A percentile compares a stretch with the other conserved stretches of the same genome.
phyloP scores from a whole-genome alignment of 495 filamentous ascomycete species.

The Apodospora peruviana region DNA sequence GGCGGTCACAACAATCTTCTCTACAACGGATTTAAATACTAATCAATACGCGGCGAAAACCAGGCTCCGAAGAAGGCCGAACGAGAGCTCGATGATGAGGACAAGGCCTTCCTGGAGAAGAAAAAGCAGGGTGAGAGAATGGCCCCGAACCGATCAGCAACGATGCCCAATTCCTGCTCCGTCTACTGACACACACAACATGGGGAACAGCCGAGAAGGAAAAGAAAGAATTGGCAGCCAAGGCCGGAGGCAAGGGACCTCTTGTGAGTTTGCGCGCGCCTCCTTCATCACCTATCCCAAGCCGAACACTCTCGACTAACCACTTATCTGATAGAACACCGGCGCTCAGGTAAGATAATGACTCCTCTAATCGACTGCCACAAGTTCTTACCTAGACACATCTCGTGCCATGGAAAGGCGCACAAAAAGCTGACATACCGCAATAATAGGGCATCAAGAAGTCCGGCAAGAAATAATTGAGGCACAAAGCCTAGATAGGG shows the following conservation, averaged over 20 bases:
- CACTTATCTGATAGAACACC: slow-evolving; percentile 45
- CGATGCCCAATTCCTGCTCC: background rate
- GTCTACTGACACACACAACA: background rate
- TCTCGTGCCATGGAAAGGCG: too few species aligned
- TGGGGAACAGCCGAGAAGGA: slow-evolving; percentile 64
- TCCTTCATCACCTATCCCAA: slow-evolving; percentile 20
- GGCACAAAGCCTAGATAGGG: background rate
- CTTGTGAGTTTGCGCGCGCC: slow-evolving; percentile 18
- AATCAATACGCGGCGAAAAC: background rate
- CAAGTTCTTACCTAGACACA: background rate
- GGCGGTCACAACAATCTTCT: background rate
- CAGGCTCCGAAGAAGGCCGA: slow-evolving; percentile 65
- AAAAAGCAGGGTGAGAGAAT: slow-evolving; percentile 57
- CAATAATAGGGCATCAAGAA: slow-evolving; percentile 75
- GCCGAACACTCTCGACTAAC: too few species aligned
- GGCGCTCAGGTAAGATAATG: slow-evolving; percentile 49
- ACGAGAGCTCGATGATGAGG: slow-evolving; percentile 72
- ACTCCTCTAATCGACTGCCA: background rate
- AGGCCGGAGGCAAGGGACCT: slow-evolving; percentile 53
- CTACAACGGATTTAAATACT: background rate
- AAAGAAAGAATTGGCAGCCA: slow-evolving; percentile 65
- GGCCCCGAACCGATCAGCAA: background rate
- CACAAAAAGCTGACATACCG: too few species aligned
- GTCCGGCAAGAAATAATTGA: slow-evolving; percentile 79
- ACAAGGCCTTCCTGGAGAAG: slow-evolving; percentile 69